phyloP scores from a whole-genome alignment of 352 stramenopile genomes.

The Pythium myriotylum region DNA sequence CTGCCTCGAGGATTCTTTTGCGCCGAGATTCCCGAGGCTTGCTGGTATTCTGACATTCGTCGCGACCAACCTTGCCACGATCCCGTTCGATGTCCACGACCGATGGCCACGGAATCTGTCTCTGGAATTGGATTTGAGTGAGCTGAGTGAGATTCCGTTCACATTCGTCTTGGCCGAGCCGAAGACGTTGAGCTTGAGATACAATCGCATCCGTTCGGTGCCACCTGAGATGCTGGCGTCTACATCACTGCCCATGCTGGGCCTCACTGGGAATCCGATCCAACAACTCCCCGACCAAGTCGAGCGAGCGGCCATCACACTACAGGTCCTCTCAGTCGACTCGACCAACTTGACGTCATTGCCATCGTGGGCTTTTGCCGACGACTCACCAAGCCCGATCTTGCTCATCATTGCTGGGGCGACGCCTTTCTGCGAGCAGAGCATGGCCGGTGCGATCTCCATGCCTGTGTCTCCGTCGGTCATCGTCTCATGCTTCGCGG shows the following conservation, averaged over 20 bases:
- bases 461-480: too few relatives aligned
- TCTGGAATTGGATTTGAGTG: background rate
- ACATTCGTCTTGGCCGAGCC: background rate
- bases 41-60: slow-evolving; percentile 14
- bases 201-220: background rate
- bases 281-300: background rate
- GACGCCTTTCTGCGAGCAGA: too few relatives aligned
- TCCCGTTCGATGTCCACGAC: slow-evolving; percentile 13
- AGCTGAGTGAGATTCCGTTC: background rate
- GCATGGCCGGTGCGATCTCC: too few relatives aligned
- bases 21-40: background rate
- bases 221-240: background rate
- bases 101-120: slow-evolving; percentile 8
- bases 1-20: background rate
- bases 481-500: too few relatives aligned
- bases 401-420: too few relatives aligned
- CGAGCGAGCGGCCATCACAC: too few relatives aligned
- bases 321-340: too few relatives aligned
- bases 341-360: too few relatives aligned
- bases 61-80: slow-evolving; percentile 14
- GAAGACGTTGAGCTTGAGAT: background rate
- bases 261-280: background rate
- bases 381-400: too few relatives aligned
- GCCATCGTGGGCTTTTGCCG: too few relatives aligned
- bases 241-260: background rate